These are phyloP conservation scores for Tolypocladium nubicola DNA, from an alignment of 2,329 filamentous ascomycete genomes.

Conservation along the genomic window DNA sequence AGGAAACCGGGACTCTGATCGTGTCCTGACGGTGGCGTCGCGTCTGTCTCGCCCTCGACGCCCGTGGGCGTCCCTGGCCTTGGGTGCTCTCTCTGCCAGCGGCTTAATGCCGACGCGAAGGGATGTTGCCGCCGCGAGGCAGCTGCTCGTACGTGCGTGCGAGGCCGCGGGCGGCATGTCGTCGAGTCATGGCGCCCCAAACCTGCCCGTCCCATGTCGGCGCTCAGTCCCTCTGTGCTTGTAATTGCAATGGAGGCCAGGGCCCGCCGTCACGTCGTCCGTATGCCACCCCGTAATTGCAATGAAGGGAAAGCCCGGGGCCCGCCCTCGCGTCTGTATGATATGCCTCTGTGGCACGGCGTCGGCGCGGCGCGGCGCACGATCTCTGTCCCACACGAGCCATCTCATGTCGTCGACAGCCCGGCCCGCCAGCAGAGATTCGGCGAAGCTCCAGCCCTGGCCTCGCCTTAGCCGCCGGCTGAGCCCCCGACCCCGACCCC, in stretches of 20 bases:
- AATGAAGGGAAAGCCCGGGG: too few relatives aligned
- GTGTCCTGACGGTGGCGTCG: not conserved
- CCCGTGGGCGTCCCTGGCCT: not conserved
- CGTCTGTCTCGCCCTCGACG: not conserved
- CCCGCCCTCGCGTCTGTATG: not conserved
- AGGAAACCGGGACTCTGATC: constrained; percentile 1
- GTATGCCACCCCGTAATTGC: not conserved
- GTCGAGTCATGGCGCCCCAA: not conserved
- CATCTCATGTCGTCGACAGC: not conserved
- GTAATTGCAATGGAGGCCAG: too few relatives aligned
- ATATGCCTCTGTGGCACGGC: not conserved
- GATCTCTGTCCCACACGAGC: constrained; percentile 4
- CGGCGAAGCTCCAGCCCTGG: not conserved
- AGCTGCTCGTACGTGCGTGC: not conserved
- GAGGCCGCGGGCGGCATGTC: not conserved
- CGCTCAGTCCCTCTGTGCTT: not conserved
- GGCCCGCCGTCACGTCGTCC: too few relatives aligned
- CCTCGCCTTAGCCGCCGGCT: not conserved
- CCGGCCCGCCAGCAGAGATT: not conserved
- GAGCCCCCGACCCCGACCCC: not conserved
- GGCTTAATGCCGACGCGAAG: not conserved
- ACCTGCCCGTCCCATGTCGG: not conserved
- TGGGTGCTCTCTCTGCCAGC: not conserved
- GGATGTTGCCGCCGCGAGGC: not conserved
- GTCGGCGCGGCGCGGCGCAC: not conserved